Evolutionary conservation across 345 rosid genomes (phyloP).

Genomic region (Gossypium turneri): DNA sequence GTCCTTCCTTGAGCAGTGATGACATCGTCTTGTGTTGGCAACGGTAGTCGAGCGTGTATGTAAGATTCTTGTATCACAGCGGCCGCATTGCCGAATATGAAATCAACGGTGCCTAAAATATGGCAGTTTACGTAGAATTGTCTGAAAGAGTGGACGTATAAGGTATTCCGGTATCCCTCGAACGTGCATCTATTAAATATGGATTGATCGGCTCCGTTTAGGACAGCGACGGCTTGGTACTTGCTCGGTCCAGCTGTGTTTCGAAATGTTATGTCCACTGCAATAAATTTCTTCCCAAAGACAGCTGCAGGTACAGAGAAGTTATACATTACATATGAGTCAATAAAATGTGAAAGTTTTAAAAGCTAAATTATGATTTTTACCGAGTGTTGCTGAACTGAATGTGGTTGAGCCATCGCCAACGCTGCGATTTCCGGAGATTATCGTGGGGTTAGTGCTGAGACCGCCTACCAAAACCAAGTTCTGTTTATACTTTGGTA

Average conservation of each 20-base stretch:
- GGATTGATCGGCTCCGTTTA: constrained; percentile 48
- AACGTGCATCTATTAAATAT: constrained; percentile 44
- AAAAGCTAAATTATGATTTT: neutral
- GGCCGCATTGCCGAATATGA: constrained; percentile 38
- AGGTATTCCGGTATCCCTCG: constrained; percentile 55
- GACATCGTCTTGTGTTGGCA: constrained; percentile 29
- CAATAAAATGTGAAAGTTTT: neutral
- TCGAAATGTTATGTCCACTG: constrained; percentile 44
- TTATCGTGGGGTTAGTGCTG: constrained; percentile 44
- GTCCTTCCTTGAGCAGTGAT: constrained; percentile 51
- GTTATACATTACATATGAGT: neutral
- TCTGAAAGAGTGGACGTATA: constrained; percentile 46
- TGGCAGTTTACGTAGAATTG: constrained; percentile 51
- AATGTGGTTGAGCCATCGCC: constrained; percentile 47
- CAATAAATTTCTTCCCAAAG: constrained; percentile 42
- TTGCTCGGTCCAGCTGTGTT: constrained; percentile 55
- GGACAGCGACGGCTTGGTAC: constrained; percentile 55
- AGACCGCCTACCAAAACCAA: constrained; percentile 47
- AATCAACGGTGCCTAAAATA: constrained; percentile 52
- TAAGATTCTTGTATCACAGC: constrained; percentile 25
- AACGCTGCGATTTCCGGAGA: constrained; percentile 47
- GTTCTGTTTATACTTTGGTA: constrained; percentile 35
- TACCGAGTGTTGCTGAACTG: constrained; percentile 55
- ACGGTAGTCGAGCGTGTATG: constrained; percentile 23
- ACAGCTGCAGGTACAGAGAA: constrained; percentile 24